A percentile compares a stretch with the other conserved stretches of the same genome.
Conservation (phyloP, 352 stramenopile species). For the Globisporangium echinulatum region DNA sequence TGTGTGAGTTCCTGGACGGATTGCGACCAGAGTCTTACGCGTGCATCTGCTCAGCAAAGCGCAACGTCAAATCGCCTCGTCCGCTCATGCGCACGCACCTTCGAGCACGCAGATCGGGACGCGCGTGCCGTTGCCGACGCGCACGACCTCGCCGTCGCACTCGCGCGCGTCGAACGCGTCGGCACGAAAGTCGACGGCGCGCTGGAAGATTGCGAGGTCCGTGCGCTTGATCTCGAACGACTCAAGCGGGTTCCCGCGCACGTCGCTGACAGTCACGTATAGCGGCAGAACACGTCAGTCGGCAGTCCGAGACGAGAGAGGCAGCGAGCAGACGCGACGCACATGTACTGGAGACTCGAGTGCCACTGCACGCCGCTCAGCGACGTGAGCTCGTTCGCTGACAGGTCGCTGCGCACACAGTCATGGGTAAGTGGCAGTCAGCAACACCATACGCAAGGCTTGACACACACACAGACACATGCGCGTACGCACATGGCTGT, state of each 20-base stretch:
- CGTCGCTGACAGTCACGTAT: slow-evolving; percentile 6
- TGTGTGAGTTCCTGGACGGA: neutral
- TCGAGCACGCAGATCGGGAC: slow-evolving; percentile 8
- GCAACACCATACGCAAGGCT: neutral
- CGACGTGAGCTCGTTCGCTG: slow-evolving; percentile 13
- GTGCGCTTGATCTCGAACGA: slow-evolving; percentile 16
- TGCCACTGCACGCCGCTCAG: slow-evolving; percentile 17
- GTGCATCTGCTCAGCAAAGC: too few relatives aligned
- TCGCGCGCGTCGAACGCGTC: slow-evolving; percentile 4
- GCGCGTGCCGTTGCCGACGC: neutral
- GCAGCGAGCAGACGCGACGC: neutral
- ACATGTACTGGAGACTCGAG: slow-evolving; percentile 11
- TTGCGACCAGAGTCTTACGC: too few relatives aligned
- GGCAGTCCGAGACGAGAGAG: too few relatives aligned
- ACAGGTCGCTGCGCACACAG: slow-evolving; percentile 14
- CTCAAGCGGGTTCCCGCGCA: slow-evolving; percentile 17
- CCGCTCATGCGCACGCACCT: slow-evolving; percentile 2
- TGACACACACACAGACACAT: neutral
- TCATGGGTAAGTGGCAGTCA: neutral
- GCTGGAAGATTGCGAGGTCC: slow-evolving; percentile 11
- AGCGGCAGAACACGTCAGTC: neutral
- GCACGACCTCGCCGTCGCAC: neutral
- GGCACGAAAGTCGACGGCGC: slow-evolving; percentile 5
- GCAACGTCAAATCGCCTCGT: too few relatives aligned
- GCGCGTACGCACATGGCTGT: slow-evolving; percentile 2